Conservation (phyloP, 2,329 filamentous ascomycete species). For the Diaporthe velutina region DNA sequence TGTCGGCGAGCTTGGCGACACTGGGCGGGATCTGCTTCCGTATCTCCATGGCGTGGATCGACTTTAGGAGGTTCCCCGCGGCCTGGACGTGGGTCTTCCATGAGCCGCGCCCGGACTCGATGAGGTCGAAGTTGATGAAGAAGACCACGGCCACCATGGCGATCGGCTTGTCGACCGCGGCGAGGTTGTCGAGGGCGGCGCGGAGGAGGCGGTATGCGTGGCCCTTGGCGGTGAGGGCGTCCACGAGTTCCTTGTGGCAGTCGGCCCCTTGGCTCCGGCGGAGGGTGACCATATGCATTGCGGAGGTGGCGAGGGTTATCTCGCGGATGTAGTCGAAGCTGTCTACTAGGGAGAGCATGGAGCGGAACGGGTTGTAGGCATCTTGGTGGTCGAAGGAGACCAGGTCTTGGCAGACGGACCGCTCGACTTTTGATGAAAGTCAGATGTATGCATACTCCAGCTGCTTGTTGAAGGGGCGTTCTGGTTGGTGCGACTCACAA, state of each 20-base stretch:
- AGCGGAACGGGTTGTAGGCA: slow-evolving; percentile 59
- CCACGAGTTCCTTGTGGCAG: slow-evolving; percentile 49
- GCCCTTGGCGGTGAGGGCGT: slow-evolving; percentile 60
- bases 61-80: slow-evolving; percentile 57
- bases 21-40: slow-evolving; percentile 32
- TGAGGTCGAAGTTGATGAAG: slow-evolving; percentile 64
- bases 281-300: slow-evolving; percentile 61
- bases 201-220: slow-evolving; percentile 58
- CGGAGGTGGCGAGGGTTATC: slow-evolving; percentile 62
- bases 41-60: slow-evolving; percentile 48
- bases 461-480: not conserved
- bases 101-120: slow-evolving; percentile 46
- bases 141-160: slow-evolving; percentile 61
- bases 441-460: not conserved
- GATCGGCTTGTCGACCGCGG: slow-evolving; percentile 49
- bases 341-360: slow-evolving; percentile 56
- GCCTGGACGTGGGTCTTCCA: slow-evolving; percentile 56
- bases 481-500: slow-evolving; percentile 57
- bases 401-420: slow-evolving; percentile 66
- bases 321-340: slow-evolving; percentile 58
- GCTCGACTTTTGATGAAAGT: slow-evolving; percentile 53
- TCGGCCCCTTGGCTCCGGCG: slow-evolving; percentile 50
- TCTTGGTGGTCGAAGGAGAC: slow-evolving; percentile 59
- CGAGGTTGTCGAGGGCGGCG: slow-evolving; percentile 53
- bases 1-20: slow-evolving; percentile 55